phyloP scores from a whole-genome alignment of 176 grass and related monocot species.

The Aegilops longissima region DNA sequence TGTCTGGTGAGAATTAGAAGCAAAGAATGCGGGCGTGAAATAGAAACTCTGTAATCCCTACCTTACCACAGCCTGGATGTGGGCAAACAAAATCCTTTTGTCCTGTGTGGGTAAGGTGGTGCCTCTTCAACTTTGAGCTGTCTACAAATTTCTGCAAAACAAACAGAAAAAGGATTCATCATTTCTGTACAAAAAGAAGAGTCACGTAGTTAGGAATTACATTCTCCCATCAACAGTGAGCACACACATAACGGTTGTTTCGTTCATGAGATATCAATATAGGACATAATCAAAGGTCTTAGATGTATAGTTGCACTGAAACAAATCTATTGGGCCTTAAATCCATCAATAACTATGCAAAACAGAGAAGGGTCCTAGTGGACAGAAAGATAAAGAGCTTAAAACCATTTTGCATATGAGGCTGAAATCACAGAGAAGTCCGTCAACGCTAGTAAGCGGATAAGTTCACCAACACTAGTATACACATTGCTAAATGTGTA shows the following conservation, averaged over 20 bases:
- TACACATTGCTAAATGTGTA: neutral
- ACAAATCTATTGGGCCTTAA: neutral
- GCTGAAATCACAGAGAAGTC: neutral
- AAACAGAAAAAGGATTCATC: constrained; percentile 15
- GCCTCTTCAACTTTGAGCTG: constrained; percentile 93
- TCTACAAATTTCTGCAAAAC: constrained; percentile 81
- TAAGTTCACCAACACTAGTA: neutral
- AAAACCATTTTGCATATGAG: neutral
- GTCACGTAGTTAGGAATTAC: neutral
- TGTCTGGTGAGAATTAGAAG: neutral
- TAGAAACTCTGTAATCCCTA: constrained; percentile 17
- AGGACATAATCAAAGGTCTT: neutral
- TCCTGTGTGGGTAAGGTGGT: constrained; percentile 82
- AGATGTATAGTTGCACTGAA: neutral
- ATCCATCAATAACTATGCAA: neutral
- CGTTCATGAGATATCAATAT: neutral
- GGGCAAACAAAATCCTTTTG: constrained; percentile 84
- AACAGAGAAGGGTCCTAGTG: neutral
- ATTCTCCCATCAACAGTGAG: neutral
- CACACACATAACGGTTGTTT: neutral
- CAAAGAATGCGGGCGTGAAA: neutral
- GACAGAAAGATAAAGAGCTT: neutral
- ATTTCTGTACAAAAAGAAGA: neutral
- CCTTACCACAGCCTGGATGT: constrained; percentile 82
- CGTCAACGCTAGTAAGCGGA: neutral